These are phyloP conservation scores for Xerophyta viscosa DNA, from an alignment of 106 monocot genomes.

Conservation along the genomic window DNA sequence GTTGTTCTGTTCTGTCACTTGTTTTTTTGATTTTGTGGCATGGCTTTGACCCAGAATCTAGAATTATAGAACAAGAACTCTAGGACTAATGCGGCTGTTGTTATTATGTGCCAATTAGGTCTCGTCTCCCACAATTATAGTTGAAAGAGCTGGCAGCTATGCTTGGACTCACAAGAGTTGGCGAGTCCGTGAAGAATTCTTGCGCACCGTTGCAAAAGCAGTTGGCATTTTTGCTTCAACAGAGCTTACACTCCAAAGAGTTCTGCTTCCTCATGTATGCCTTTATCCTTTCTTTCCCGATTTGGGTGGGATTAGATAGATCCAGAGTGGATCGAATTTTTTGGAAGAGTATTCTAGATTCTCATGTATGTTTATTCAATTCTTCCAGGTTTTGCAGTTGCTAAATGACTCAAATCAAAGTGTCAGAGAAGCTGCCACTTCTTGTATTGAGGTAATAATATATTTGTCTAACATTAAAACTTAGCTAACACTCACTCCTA, in stretches of 20 bases:
- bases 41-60: too few species aligned
- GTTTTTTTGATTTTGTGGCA: not conserved
- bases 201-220: constrained; percentile 72
- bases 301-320: not conserved
- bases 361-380: too few species aligned
- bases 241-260: constrained; percentile 80
- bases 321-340: too few species aligned
- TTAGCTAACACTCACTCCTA: too few species aligned
- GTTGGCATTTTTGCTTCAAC: constrained; percentile 93
- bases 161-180: constrained; percentile 97
- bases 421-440: constrained; percentile 85
- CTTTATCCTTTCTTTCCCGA: too few species aligned
- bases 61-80: not conserved
- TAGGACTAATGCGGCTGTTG: not conserved
- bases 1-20: too few species aligned
- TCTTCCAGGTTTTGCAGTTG: constrained; percentile 69
- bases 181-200: constrained; percentile 95
- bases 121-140: constrained; percentile 95
- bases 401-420: constrained; percentile 81
- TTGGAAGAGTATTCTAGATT: too few species aligned
- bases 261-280: constrained; percentile 83
- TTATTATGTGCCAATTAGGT: constrained; percentile 37
- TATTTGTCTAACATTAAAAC: too few species aligned
- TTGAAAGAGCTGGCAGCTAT: constrained; percentile 95
- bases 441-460: constrained; percentile 78